These are phyloP conservation scores for Debaryomycetaceae sp. DNA, from an alignment of 1,139 yeast species.

Conservation along the genomic window DNA sequence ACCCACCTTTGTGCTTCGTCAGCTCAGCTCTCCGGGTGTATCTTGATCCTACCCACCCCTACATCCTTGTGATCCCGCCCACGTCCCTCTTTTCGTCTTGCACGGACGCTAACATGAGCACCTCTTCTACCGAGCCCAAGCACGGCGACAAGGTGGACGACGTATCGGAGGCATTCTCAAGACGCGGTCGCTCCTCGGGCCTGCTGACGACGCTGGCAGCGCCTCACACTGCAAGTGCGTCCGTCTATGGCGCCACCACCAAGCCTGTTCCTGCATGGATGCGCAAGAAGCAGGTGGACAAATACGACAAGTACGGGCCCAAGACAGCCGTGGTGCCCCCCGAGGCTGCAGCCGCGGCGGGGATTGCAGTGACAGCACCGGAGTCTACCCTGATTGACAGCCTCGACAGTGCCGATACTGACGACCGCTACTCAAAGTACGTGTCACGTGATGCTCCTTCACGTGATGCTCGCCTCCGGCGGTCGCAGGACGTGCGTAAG, in stretches of 20 bases:
- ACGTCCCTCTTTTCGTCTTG: too few relatives aligned
- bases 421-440: slow-evolving; percentile 30
- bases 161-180: slow-evolving; percentile 23
- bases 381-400: too few relatives aligned
- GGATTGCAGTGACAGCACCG: neutral
- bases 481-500: slow-evolving; percentile 13
- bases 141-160: slow-evolving; percentile 10
- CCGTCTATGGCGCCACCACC: slow-evolving; percentile 22
- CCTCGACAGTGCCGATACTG: slow-evolving; percentile 6
- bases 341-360: slow-evolving; percentile 4
- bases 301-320: slow-evolving; percentile 30
- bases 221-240: slow-evolving; percentile 12
- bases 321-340: slow-evolving; percentile 2
- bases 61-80: too few relatives aligned
- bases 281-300: slow-evolving; percentile 18
- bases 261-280: slow-evolving; percentile 40
- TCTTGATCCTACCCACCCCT: slow-evolving; percentile 1
- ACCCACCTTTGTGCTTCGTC: too few relatives aligned
- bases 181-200: slow-evolving; percentile 16
- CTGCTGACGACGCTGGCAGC: neutral
- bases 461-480: slow-evolving; percentile 11
- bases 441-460: slow-evolving; percentile 8
- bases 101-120: neutral
- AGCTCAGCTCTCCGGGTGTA: neutral
- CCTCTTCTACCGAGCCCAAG: neutral